Percentiles rank a stretch among this genome's conserved stretches.
phyloP scores from a whole-genome alignment of 257 asterid genomes.

The Nicotiana attenuata region DNA sequence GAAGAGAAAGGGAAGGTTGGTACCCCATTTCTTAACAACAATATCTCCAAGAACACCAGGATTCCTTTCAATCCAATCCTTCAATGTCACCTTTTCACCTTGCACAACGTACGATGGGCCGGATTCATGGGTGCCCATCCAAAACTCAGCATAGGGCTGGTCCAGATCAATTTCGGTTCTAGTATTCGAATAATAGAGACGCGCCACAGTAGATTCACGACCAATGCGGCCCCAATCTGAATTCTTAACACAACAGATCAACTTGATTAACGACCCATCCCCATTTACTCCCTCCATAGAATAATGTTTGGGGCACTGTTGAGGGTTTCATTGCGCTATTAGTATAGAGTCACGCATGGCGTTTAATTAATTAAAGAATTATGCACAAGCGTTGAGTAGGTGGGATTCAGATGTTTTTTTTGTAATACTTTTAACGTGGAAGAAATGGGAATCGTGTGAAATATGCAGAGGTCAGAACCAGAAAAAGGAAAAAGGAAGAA shows the following conservation, averaged over 20 bases:
- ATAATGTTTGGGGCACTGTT: background rate
- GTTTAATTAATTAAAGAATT: background rate
- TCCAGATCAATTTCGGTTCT: conserved; percentile 32
- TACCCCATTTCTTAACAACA: conserved; percentile 64
- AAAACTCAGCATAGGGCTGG: conserved; percentile 70
- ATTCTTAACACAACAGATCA: conserved; percentile 59
- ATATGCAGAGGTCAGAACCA: background rate
- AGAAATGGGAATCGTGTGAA: background rate
- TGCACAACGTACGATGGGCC: conserved; percentile 49
- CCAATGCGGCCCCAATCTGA: conserved; percentile 74
- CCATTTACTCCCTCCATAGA: background rate
- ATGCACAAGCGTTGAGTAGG: background rate
- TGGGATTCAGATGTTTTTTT: background rate
- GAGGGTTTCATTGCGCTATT: background rate
- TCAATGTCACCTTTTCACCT: conserved; percentile 39
- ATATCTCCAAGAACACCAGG: conserved; percentile 68
- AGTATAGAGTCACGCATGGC: background rate
- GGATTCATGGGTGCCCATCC: conserved; percentile 93
- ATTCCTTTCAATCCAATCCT: conserved; percentile 72
- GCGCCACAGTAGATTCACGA: conserved; percentile 56
- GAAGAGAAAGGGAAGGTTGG: conserved; percentile 74
- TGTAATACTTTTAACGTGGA: background rate
- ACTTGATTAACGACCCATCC: conserved; percentile 14
- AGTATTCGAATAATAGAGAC: conserved; percentile 42
- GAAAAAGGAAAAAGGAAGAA: too few relatives aligned